Evolutionary conservation across 2,329 filamentous ascomycete species (phyloP), one percentile per base, ranked within the genome.

Genomic region (Trichophyton mentagrophytes): DNA sequence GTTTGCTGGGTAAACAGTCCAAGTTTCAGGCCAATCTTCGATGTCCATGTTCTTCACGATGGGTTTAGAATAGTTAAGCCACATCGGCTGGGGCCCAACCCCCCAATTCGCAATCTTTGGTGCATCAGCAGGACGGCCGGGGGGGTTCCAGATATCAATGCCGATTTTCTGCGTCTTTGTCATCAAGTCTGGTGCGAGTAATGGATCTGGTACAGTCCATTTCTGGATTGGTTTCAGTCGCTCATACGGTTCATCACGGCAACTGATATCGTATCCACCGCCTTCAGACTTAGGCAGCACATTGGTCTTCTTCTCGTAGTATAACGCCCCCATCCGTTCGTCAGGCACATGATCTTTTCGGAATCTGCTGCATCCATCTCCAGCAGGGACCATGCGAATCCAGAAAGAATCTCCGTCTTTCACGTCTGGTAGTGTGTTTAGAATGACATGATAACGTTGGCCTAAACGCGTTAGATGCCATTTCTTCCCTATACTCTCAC

Each of bases 311-410:
- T 61, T 63, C 40, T 51, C 59, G 53, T 78, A 78, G 62, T 74
- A 74, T 2, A 83, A 66, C 49, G 83, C 79, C 1, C 79, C 81
- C 58, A 69, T 75, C 65, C 81, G 79, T 64, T 79, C 76, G 55
- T 74, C 69, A 0, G 68, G 60, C 36, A 69, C 76, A 25, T 66
- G 67, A 53, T 77, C 79, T 2, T 69, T 65, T 15, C 59, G 57
- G 17, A 61, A 63, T n/a, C 38, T 59, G 0, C 72, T 74, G 65
- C 79, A 82, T 1, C 69, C 68, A n/a, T 30, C 22, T 0, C 63
- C 53, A 62, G 79, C 74, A 0, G 76, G 76, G 3, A 75, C 73
- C 3, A 77, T 74, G 0, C 80, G 73, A 61, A 83, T 72, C 71
- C 71, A 74, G 61, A 70, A 73, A 8, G 64, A 64, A 17, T 67